Evolutionary conservation across 345 rosid genomes (phyloP).

Genomic region (Gossypium anomalum): DNA sequence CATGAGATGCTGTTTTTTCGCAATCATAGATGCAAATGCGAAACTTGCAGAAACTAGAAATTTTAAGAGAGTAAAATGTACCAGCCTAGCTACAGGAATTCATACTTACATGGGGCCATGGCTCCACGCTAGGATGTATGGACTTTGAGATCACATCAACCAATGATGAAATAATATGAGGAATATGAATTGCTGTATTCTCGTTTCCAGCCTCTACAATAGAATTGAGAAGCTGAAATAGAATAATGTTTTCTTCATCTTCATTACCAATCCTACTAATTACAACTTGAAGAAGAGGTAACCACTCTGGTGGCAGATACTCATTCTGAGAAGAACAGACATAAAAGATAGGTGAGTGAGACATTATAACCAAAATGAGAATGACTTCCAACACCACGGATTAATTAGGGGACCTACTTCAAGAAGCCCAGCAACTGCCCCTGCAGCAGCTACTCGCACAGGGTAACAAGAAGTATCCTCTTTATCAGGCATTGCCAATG

Average conservation of each 20-base stretch:
- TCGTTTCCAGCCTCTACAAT: conserved; percentile 61
- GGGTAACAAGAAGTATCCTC: conserved; percentile 58
- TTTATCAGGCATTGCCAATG: conserved; percentile 58
- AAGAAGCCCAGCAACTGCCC: conserved; percentile 62
- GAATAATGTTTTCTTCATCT: conserved; percentile 57
- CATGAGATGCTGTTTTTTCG: not conserved
- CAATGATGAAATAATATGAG: conserved; percentile 54
- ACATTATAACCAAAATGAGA: not conserved
- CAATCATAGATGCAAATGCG: not conserved
- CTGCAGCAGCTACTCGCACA: conserved; percentile 78
- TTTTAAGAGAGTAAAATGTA: conserved; percentile 2
- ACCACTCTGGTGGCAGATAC: conserved; percentile 75
- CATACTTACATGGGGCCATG: conserved; percentile 68
- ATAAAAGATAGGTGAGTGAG: conserved; percentile 18
- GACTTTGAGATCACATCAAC: conserved; percentile 43
- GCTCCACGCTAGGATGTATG: conserved; percentile 45
- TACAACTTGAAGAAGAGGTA: conserved; percentile 67
- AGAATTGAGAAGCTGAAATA: conserved; percentile 69
- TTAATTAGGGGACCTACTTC: conserved; percentile 42
- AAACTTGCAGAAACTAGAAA: not conserved
- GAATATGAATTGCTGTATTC: conserved; percentile 56
- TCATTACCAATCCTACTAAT: conserved; percentile 60
- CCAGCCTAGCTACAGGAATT: conserved; percentile 14
- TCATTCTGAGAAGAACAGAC: conserved; percentile 50
- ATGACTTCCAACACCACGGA: conserved; percentile 13